Evolutionary conservation across 2,329 filamentous ascomycete genomes (phyloP).

Genomic region (Cytospora piceicola): DNA sequence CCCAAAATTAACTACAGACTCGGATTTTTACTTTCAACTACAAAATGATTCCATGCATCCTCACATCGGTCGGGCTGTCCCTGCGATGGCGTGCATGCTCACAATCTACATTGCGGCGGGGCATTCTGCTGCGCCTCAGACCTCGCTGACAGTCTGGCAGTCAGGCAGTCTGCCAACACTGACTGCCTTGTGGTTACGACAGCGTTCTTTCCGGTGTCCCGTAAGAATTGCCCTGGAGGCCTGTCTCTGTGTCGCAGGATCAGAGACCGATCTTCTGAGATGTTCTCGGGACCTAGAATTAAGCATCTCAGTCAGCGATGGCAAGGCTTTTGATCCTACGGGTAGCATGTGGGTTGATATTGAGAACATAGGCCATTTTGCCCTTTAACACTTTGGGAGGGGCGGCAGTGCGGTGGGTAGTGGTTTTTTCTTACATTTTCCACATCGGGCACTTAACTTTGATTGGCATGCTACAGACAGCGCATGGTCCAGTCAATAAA

Average conservation of each 20-base stretch:
- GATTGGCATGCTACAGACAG: no score
- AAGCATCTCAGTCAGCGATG: neutral
- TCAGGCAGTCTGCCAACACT: neutral
- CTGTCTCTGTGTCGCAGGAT: neutral
- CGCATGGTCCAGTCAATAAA: neutral
- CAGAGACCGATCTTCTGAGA: neutral
- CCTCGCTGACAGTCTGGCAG: neutral
- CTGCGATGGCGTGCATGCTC: neutral
- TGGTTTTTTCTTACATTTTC: no score
- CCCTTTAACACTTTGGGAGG: no score
- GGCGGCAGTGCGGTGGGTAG: no score
- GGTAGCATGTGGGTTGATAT: no score
- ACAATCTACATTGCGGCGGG: neutral
- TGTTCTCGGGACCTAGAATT: neutral
- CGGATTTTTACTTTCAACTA: neutral
- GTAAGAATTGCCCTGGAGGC: neutral
- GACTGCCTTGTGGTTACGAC: neutral
- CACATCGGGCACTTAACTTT: neutral
- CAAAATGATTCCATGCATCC: neutral
- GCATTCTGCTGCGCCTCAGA: constrained; percentile 4
- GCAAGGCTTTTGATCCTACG: neutral
- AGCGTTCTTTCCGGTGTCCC: neutral
- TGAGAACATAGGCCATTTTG: no score
- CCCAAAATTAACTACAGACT: neutral
- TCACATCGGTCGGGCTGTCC: neutral